Percentiles rank a stretch among this genome's conserved stretches.
Evolutionary conservation across 108 stramenopile genomes (phyloP).

Genomic region (Nannochloropsis oceanica): DNA sequence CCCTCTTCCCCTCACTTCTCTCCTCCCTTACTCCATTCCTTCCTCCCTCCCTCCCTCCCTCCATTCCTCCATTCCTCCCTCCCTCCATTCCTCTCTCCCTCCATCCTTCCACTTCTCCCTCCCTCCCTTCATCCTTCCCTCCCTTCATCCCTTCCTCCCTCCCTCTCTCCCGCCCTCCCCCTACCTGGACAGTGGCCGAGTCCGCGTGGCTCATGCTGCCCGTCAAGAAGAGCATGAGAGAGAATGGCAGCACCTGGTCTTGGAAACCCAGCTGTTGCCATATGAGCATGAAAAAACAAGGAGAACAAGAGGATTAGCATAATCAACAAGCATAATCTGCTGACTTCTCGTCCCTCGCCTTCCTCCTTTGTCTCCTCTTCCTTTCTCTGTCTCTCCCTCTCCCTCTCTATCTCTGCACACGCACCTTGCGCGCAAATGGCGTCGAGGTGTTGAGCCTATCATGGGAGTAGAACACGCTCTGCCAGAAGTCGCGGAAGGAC

Average conservation of each 20-base stretch:
- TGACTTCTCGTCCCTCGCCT: too few species aligned
- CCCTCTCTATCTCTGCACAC: background rate
- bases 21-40: background rate
- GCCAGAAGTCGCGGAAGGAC: constrained; percentile 58
- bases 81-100: too few species aligned
- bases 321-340: too few species aligned
- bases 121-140: too few species aligned
- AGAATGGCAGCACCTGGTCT: constrained; percentile 59
- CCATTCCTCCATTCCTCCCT: too few species aligned
- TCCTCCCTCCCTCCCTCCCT: background rate
- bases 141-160: too few species aligned
- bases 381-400: too few species aligned
- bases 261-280: constrained; percentile 49
- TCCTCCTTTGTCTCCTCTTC: too few species aligned
- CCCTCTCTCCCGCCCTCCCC: background rate
- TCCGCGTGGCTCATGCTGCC: constrained; percentile 65
- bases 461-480: constrained; percentile 60
- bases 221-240: constrained; percentile 53
- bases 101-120: background rate
- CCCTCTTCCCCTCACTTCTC: background rate
- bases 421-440: constrained; percentile 53
- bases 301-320: background rate
- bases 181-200: constrained; percentile 60
- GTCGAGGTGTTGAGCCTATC: constrained; percentile 64
- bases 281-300: background rate